Evolutionary conservation across 805 yeast species (phyloP).

Genomic region (Wickerhamiella nectarea): DNA sequence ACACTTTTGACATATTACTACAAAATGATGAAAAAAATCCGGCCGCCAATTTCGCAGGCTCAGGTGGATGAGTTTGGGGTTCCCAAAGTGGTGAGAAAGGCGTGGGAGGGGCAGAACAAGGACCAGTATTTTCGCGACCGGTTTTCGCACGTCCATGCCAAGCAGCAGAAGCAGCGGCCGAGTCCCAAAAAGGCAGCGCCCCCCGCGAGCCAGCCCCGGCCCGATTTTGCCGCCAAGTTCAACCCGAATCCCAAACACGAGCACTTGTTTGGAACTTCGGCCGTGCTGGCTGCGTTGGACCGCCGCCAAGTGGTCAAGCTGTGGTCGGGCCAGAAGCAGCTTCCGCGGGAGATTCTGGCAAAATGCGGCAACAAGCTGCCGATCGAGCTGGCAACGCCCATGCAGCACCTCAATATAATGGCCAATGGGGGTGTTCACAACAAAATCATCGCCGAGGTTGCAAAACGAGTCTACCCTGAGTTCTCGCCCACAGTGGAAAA

Average conservation of each 20-base stretch:
- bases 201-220: slow-evolving; percentile 9
- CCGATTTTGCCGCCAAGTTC: slow-evolving; percentile 12
- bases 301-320: slow-evolving; percentile 42
- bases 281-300: slow-evolving; percentile 58
- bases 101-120: slow-evolving; percentile 60
- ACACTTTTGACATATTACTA: background rate
- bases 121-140: slow-evolving; percentile 48
- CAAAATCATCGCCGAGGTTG: slow-evolving; percentile 60
- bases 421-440: slow-evolving; percentile 66
- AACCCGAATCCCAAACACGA: slow-evolving; percentile 37
- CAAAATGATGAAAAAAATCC: slow-evolving; percentile 1
- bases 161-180: slow-evolving; percentile 24
- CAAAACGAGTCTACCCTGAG: slow-evolving; percentile 33
- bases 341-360: slow-evolving; percentile 31
- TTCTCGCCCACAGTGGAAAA: slow-evolving; percentile 13
- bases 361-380: slow-evolving; percentile 35
- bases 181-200: background rate
- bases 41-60: slow-evolving; percentile 3
- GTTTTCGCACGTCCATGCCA: slow-evolving; percentile 55
- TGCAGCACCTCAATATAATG: slow-evolving; percentile 44
- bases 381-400: slow-evolving; percentile 28
- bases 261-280: slow-evolving; percentile 60
- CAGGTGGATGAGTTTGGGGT: slow-evolving; percentile 10
- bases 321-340: slow-evolving; percentile 32
- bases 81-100: slow-evolving; percentile 31